Percentiles rank a stretch among this genome's conserved stretches.
These are phyloP conservation scores for Yamadazyma scolyti DNA, from an alignment of 805 yeast species.

Conservation along the genomic window DNA sequence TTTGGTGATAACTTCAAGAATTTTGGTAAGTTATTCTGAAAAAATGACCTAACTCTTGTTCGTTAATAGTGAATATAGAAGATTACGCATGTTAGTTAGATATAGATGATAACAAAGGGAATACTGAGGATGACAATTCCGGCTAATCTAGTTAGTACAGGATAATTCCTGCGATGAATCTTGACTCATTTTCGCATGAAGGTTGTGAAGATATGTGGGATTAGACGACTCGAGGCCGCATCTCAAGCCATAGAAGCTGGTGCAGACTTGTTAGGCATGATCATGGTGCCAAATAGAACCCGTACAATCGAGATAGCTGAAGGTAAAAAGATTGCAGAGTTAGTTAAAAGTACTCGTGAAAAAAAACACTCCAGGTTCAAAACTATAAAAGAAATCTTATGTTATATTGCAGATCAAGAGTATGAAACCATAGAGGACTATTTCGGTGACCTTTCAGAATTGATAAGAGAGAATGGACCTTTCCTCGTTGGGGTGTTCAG, in stretches of 20 bases:
- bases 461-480: conserved; percentile 49
- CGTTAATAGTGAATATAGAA: no score
- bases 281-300: conserved; percentile 76
- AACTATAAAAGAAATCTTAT: conserved; percentile 16
- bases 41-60: no score
- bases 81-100: no score
- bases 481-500: conserved; percentile 86
- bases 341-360: conserved; percentile 23
- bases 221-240: conserved; percentile 67
- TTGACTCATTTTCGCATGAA: no score
- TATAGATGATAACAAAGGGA: no score
- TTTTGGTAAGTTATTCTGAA: no score
- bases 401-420: conserved; percentile 9
- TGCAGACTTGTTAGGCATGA: conserved; percentile 78
- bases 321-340: conserved; percentile 23
- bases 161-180: no score
- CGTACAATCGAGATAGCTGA: conserved; percentile 53
- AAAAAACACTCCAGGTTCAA: conserved; percentile 14
- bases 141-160: no score
- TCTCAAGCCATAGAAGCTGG: conserved; percentile 63
- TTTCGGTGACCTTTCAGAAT: conserved; percentile 19
- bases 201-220: conserved; percentile 84
- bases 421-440: conserved; percentile 21
- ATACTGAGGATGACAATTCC: no score
- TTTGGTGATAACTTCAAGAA: no score